Conservation (phyloP, 2,329 filamentous ascomycete species). For the Beauveria australis region DNA sequence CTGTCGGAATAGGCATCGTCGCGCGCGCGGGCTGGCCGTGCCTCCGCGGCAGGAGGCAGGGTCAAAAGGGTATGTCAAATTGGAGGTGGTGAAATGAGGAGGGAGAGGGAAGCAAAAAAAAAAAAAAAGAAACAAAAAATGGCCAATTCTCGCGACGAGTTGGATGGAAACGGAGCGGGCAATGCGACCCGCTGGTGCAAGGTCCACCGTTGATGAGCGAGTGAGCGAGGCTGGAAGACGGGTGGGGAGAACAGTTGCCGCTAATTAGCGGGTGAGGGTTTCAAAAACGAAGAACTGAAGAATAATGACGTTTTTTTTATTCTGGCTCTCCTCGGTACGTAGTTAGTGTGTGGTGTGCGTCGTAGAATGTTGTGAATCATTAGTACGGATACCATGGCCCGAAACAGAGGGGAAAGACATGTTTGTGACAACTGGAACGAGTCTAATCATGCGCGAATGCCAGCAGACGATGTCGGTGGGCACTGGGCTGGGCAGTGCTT, state of each 20-base stretch:
- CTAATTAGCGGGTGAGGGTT: not conserved
- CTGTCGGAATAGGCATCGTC: not conserved
- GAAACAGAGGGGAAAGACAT: not conserved
- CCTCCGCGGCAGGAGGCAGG: not conserved
- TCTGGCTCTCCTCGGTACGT: no score
- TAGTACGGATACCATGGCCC: not conserved
- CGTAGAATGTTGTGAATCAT: not conserved
- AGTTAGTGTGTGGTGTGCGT: no score
- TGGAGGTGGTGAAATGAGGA: not conserved
- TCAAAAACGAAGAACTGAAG: not conserved
- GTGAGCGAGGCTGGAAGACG: not conserved
- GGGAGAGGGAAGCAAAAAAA: not conserved
- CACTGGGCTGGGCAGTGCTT: not conserved
- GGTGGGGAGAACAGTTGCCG: not conserved
- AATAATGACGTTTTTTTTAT: no score
- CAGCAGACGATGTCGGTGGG: no score
- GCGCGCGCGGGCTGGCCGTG: not conserved
- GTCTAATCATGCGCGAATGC: not conserved
- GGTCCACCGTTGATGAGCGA: not conserved
- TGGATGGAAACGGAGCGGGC: not conserved
- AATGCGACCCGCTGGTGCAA: not conserved
- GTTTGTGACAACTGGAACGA: not conserved
- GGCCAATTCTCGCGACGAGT: not conserved
- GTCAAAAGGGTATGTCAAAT: not conserved
- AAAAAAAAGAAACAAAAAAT: no score